Percentiles rank a stretch among this genome's conserved stretches.
These are phyloP conservation scores for Lactarius akahatsu DNA, from an alignment of 768 basidiomycete species.

Conservation along the genomic window DNA sequence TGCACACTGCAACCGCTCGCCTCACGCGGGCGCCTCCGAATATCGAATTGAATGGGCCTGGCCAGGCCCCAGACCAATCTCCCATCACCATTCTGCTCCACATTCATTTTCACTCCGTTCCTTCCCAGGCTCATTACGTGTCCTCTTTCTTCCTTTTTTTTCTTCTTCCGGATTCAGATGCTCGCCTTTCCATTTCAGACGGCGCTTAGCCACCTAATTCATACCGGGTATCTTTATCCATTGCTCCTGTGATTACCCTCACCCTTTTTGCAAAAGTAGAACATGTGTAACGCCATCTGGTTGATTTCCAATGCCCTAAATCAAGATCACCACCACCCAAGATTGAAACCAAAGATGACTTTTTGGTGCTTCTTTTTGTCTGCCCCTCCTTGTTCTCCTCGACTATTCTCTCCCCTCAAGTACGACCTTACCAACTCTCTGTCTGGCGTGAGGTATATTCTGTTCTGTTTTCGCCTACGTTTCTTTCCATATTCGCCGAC, in stretches of 20 bases:
- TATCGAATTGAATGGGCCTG: conserved; percentile 3
- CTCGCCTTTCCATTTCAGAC: conserved; percentile 22
- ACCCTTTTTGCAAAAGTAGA: conserved; percentile 8
- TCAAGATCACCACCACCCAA: conserved; percentile 8
- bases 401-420: not conserved
- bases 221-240: conserved; percentile 3
- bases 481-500: not conserved
- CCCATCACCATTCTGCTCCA: conserved; percentile 17
- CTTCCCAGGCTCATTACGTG: conserved; percentile 27
- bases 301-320: conserved; percentile 18
- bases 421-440: not conserved
- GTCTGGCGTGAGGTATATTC: not conserved
- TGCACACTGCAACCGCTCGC: not conserved
- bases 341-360: conserved; percentile 7
- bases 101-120: conserved; percentile 13
- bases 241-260: conserved; percentile 2
- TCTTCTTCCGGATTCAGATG: conserved; percentile 13
- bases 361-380: conserved; percentile 2
- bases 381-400: not conserved
- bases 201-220: conserved; percentile 4
- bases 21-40: conserved; percentile 4
- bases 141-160: conserved; percentile 13
- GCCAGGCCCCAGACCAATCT: conserved; percentile 8
- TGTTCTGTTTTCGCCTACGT: not conserved
- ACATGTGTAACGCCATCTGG: not conserved